Evolutionary conservation across 1,284 basidiomycete genomes (phyloP).

Genomic region (Austropuccinia psidii): DNA sequence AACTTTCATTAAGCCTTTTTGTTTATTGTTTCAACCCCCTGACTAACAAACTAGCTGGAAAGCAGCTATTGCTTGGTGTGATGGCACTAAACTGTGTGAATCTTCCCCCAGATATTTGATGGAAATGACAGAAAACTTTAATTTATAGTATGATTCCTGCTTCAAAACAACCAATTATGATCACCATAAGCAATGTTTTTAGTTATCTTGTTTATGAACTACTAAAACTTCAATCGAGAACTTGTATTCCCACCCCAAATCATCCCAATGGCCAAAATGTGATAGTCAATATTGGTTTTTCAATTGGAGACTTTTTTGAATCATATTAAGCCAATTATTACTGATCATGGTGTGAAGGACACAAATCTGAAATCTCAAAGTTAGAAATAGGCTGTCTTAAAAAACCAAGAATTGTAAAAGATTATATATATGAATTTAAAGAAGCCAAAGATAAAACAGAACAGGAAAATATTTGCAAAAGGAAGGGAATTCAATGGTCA

Average conservation of each 20-base stretch:
- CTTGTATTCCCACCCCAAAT: not conserved
- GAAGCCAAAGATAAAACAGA: not conserved
- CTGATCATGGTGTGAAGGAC: conserved; percentile 23
- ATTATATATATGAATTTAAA: not conserved
- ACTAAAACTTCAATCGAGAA: not conserved
- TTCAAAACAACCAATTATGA: not conserved
- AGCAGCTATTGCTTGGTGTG: not conserved
- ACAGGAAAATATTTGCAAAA: not conserved
- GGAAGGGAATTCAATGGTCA: conserved; percentile 14
- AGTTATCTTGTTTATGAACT: not conserved
- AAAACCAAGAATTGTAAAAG: too few species aligned
- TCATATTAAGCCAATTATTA: not conserved
- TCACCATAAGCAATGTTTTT: not conserved
- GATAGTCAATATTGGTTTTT: not conserved
- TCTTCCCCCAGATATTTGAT: not conserved
- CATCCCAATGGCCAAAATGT: conserved; percentile 4
- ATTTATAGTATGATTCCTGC: conserved; percentile 3
- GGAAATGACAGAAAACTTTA: not conserved
- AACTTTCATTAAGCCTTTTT: too few species aligned
- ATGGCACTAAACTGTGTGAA: conserved; percentile 17
- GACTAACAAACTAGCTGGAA: conserved; percentile 16
- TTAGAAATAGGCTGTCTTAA: too few species aligned
- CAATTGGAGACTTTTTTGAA: conserved; percentile 1
- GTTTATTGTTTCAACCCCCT: conserved; percentile 23
- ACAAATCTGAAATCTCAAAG: too few species aligned